phyloP scores from a whole-genome alignment of 1,139 yeast genomes.

The Scheffersomyces insectosa region DNA sequence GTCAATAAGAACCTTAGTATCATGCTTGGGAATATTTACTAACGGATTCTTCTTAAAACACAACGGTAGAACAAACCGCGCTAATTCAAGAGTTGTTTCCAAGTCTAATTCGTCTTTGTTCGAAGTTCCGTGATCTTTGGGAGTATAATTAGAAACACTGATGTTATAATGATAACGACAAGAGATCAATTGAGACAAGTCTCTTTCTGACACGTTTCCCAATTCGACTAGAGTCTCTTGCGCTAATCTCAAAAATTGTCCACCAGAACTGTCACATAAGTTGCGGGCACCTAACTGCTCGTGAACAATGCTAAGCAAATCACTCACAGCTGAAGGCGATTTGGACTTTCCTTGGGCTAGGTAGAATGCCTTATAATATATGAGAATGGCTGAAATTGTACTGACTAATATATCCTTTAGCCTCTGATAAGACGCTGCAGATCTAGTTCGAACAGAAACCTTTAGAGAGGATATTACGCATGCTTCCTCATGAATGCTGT shows the following conservation, averaged over 20 bases:
- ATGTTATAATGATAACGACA: constrained; percentile 76
- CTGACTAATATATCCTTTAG: constrained; percentile 56
- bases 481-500: constrained; percentile 52
- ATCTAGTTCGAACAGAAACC: constrained; percentile 28
- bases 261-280: constrained; percentile 67
- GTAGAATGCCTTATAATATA: constrained; percentile 27
- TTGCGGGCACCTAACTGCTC: constrained; percentile 69
- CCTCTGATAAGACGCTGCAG: constrained; percentile 34
- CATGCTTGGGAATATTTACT: constrained; percentile 58
- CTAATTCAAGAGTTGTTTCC: constrained; percentile 55
- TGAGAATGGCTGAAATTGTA: constrained; percentile 37
- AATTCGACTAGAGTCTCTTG: constrained; percentile 54
- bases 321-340: constrained; percentile 24
- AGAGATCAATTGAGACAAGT: constrained; percentile 70
- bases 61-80: constrained; percentile 62
- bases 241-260: constrained; percentile 60
- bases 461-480: constrained; percentile 39
- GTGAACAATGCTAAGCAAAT: constrained; percentile 62
- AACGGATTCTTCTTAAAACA: constrained; percentile 66
- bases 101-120: constrained; percentile 35
- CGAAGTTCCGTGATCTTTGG: constrained; percentile 66
- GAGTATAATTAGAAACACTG: constrained; percentile 57
- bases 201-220: constrained; percentile 46
- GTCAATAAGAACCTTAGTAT: constrained; percentile 72
- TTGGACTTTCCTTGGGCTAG: neutral